Percentiles rank a stretch among this genome's conserved stretches.
Conservation (phyloP, 352 stramenopile species). For the Globisporangium perplexum region DNA sequence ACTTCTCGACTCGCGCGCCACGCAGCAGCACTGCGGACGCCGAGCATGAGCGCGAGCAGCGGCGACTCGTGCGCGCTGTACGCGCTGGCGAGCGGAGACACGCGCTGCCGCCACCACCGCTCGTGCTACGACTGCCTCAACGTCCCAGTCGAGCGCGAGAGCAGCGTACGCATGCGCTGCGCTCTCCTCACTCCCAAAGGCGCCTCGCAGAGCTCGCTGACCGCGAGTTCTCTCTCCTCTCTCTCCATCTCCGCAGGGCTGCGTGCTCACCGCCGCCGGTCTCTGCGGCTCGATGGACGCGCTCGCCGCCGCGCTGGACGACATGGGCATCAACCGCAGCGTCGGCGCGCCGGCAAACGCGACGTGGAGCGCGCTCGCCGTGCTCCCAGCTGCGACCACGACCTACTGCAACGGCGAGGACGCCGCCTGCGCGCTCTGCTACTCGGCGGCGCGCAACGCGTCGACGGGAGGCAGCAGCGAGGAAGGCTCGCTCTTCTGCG, state of each 20-base stretch:
- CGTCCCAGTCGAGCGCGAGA: not conserved
- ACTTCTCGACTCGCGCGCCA: slow-evolving; percentile 9
- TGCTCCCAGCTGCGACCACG: slow-evolving; percentile 53
- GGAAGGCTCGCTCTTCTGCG: slow-evolving; percentile 25
- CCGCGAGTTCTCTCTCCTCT: slow-evolving; percentile 17
- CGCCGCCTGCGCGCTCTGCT: slow-evolving; percentile 17
- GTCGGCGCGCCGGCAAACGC: slow-evolving; percentile 9
- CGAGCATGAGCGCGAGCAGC: slow-evolving; percentile 2
- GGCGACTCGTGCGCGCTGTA: slow-evolving; percentile 1
- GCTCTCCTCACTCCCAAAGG: slow-evolving; percentile 12
- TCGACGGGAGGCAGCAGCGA: slow-evolving; percentile 20
- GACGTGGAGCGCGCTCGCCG: slow-evolving; percentile 19
- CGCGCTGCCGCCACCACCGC: not conserved
- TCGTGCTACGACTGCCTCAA: slow-evolving; percentile 15
- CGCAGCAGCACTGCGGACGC: slow-evolving; percentile 42
- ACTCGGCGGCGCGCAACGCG: slow-evolving; percentile 14
- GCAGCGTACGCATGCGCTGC: too few relatives aligned
- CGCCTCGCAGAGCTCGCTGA: too few relatives aligned
- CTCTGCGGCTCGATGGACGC: slow-evolving; percentile 18
- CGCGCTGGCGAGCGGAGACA: not conserved
- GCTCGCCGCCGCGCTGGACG: slow-evolving; percentile 13
- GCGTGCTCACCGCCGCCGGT: slow-evolving; percentile 23
- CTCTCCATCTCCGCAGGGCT: slow-evolving; percentile 4
- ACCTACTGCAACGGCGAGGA: slow-evolving; percentile 47
- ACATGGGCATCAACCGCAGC: not conserved